These are phyloP conservation scores for Aspergillus funiculosus DNA, from an alignment of 495 filamentous ascomycete species.

Conservation along the genomic window DNA sequence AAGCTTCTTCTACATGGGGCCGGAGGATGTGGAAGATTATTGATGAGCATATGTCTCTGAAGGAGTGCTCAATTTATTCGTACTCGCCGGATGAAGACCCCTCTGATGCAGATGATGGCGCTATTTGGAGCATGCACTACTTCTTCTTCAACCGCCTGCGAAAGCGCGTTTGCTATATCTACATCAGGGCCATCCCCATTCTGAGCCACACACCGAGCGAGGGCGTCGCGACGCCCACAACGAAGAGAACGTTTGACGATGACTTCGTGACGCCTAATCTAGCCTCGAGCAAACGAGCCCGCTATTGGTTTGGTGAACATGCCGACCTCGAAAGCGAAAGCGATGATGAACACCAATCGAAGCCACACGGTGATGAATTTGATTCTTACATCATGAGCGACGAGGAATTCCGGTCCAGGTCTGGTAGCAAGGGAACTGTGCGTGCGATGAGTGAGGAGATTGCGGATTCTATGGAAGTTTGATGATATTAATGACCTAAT, in stretches of 20 bases:
- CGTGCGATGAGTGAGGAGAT: conserved; percentile 71
- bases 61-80: conserved; percentile 77
- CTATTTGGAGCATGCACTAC: conserved; percentile 92
- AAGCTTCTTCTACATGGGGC: conserved; percentile 56
- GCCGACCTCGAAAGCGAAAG: conserved; percentile 41
- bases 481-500: conserved; percentile 15
- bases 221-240: conserved; percentile 37
- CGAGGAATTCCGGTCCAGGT: conserved; percentile 37
- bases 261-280: conserved; percentile 43
- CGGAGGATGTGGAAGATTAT: conserved; percentile 85
- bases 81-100: conserved; percentile 82
- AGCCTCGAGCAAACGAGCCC: conserved; percentile 68
- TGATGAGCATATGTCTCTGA: conserved; percentile 85
- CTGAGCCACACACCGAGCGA: conserved; percentile 60
- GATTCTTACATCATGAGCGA: conserved; percentile 43
- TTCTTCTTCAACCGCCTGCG: conserved; percentile 93
- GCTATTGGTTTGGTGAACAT: conserved; percentile 74
- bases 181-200: conserved; percentile 78
- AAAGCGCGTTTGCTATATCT: conserved; percentile 94
- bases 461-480: conserved; percentile 63
- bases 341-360: conserved; percentile 41
- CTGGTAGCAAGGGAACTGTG: conserved; percentile 45
- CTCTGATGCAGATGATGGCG: conserved; percentile 82
- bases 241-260: conserved; percentile 47
- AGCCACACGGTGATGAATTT: conserved; percentile 30